Conservation (phyloP, 164 flowering plant genomes). For the Saururus chinensis region DNA sequence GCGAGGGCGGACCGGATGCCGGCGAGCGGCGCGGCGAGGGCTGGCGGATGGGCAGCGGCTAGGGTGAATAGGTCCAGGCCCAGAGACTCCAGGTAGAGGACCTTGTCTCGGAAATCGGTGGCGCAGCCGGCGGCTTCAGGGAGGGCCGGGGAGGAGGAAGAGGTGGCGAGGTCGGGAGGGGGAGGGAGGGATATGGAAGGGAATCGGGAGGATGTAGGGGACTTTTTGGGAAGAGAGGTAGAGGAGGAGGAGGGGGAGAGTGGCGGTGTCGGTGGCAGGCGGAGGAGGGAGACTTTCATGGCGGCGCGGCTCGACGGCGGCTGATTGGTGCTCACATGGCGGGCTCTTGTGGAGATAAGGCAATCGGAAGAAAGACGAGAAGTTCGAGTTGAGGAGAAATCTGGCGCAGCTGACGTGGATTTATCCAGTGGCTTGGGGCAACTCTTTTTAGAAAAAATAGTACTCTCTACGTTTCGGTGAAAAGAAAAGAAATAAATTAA, state of each 20-base stretch:
- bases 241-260: conserved; percentile 15
- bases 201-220: conserved; percentile 16
- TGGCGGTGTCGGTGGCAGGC: conserved; percentile 11
- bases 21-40: conserved; percentile 30
- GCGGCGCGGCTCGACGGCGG: conserved; percentile 6
- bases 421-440: too few relatives aligned
- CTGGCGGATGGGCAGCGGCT: conserved; percentile 34
- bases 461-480: too few relatives aligned
- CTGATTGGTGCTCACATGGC: conserved; percentile 7
- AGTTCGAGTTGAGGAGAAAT: background rate
- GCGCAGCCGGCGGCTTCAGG: background rate
- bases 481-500: too few relatives aligned
- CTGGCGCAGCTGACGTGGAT: too few relatives aligned
- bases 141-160: conserved; percentile 11
- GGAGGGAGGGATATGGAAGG: conserved; percentile 9
- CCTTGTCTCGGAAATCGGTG: conserved; percentile 43
- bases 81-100: conserved; percentile 71
- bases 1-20: conserved; percentile 43
- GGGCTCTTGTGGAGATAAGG: conserved; percentile 1
- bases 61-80: conserved; percentile 65
- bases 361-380: conserved; percentile 2
- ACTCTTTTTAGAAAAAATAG: too few relatives aligned
- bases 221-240: conserved; percentile 9
- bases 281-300: conserved; percentile 12
- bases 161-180: conserved; percentile 13